phyloP scores from a whole-genome alignment of 1,139 yeast species.

The Pichiaceae sp. region DNA sequence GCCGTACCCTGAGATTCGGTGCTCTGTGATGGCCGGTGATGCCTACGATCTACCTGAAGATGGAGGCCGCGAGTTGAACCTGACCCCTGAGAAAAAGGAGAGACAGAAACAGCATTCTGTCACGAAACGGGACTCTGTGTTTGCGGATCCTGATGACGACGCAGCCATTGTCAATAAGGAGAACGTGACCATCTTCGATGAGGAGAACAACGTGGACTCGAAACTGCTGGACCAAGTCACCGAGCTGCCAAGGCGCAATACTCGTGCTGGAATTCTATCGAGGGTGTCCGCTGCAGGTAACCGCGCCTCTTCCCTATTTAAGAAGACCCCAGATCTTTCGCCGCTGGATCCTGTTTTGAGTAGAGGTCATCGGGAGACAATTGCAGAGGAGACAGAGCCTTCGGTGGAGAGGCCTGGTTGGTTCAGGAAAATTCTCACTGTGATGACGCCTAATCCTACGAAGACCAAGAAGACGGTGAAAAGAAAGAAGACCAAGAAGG shows the following conservation, averaged over 20 bases:
- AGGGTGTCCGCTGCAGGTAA: conserved; percentile 1
- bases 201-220: conserved; percentile 1
- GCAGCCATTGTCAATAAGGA: conserved; percentile 5
- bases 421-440: conserved; percentile 15
- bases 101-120: neutral
- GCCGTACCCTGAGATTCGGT: conserved; percentile 13
- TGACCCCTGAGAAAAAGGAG: conserved; percentile 18
- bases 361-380: conserved; percentile 1
- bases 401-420: neutral
- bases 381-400: neutral
- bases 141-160: conserved; percentile 23
- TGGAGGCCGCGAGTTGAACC: conserved; percentile 10
- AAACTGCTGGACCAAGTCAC: neutral
- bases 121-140: conserved; percentile 13
- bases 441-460: neutral
- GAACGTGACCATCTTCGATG: conserved; percentile 16
- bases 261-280: neutral
- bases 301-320: neutral
- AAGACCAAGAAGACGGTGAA: neutral
- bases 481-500: neutral
- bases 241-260: neutral
- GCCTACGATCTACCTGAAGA: conserved; percentile 16
- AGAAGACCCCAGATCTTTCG: conserved; percentile 8
- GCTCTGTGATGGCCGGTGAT: conserved; percentile 19
- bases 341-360: conserved; percentile 14